Base-by-base conservation (phyloP, 2,329 filamentous ascomycete genomes). In the Phaeosphaeria sp. region DNA sequence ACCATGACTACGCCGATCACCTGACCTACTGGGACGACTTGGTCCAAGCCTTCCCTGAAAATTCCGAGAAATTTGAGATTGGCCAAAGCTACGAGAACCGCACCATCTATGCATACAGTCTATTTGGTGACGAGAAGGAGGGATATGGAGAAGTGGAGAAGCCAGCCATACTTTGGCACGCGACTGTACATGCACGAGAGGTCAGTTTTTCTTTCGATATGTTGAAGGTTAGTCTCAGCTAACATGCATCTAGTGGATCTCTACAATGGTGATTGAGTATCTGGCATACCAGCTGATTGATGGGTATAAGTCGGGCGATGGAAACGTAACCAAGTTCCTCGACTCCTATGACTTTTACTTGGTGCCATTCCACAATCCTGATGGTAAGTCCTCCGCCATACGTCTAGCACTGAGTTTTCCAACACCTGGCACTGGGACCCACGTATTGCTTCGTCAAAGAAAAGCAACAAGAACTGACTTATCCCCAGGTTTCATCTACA, bases 181-280 rank as follows among this genome's bases (percentile, higher is more conserved):
- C 67, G 3, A 75, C 71, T 11, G 73, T 76, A 1, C 73, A 76
- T 36, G 72, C 73, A 18, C 59, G 73, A 54, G 73, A 76, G 43
- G 72, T 69, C n/a, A 69, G 60, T 65, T 40, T 3, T 13, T 43
- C 61, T 83, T 84, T 78, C 80, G 81, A 49, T 22, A 17, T 13
- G 6, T 2, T 11, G 11, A 30, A 36, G 9, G 21, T 6, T 2
- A n/a, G 1, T 5, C 2, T n/a, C 11, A 21, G 46, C 47, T 63
- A 22, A 60, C 17, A 13, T 11, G 24, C 2, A 30, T 7, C 9
- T 7, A 63, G 63, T 62, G 54, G 55, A 63, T 58, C 1, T 56
- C 60, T 4, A 63, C 53, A 6, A 59, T 60, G 59, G 65, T 69
- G 4, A 69, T 73, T 27, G 73, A 76, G 53, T 76, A 75, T 30